These are phyloP conservation scores for Carex cristatella DNA, from an alignment of 176 grass and related monocot species.

Conservation along the genomic window DNA sequence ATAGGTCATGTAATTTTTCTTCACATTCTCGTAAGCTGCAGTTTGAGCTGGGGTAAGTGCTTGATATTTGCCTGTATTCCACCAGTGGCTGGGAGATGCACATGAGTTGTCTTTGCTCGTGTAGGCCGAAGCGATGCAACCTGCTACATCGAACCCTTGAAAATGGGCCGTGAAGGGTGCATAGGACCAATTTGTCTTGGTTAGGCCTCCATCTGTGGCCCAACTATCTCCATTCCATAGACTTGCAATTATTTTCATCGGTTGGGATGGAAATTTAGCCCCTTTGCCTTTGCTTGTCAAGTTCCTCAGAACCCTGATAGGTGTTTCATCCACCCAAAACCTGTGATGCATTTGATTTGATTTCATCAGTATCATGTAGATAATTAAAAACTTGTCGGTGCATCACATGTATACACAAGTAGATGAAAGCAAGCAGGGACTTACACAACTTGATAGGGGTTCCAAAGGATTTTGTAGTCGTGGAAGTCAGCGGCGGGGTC, in stretches of 20 bases:
- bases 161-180: conserved; percentile 49
- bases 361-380: background rate
- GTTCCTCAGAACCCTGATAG: conserved; percentile 51
- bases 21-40: conserved; percentile 43
- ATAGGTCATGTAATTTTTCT: conserved; percentile 38
- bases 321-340: conserved; percentile 53
- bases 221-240: conserved; percentile 69
- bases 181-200: conserved; percentile 44
- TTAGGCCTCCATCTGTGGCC: conserved; percentile 56
- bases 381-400: no score
- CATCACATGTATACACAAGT: no score
- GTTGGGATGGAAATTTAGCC: conserved; percentile 42
- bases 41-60: conserved; percentile 29
- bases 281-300: conserved; percentile 25
- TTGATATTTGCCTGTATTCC: conserved; percentile 42
- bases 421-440: background rate
- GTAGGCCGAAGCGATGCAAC: conserved; percentile 23
- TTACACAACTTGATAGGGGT: conserved; percentile 70
- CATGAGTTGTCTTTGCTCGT: conserved; percentile 13
- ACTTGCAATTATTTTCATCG: conserved; percentile 45
- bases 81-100: conserved; percentile 35
- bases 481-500: conserved; percentile 73
- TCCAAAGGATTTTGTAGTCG: conserved; percentile 75
- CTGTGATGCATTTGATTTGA: conserved; percentile 12
- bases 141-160: conserved; percentile 39